phyloP scores from a whole-genome alignment of 805 yeast genomes.

The Debaryomyces tyrocola region DNA sequence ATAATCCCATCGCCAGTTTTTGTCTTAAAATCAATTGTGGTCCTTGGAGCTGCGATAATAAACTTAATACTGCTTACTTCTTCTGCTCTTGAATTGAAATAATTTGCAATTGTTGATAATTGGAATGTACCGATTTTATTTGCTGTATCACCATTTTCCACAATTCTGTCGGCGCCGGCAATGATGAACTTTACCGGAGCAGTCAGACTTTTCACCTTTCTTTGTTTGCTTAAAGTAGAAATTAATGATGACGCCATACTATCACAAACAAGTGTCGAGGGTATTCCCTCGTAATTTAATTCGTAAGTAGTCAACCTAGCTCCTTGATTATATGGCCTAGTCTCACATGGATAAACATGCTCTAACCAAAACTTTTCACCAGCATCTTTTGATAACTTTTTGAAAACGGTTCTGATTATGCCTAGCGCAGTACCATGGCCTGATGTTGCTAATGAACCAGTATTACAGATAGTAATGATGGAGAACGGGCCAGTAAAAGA shows the following conservation, averaged over 20 bases:
- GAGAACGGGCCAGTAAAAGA: conserved; percentile 66
- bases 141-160: conserved; percentile 91
- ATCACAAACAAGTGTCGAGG: conserved; percentile 86
- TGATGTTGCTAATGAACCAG: conserved; percentile 95
- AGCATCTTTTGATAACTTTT: conserved; percentile 35
- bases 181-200: conserved; percentile 85
- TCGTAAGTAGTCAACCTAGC: conserved; percentile 92
- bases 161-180: conserved; percentile 95
- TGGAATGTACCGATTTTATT: conserved; percentile 96
- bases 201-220: conserved; percentile 18
- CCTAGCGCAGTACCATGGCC: conserved; percentile 98
- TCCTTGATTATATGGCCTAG: conserved; percentile 97
- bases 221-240: conserved; percentile 34
- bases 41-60: conserved; percentile 92
- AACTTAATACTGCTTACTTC: conserved; percentile 55
- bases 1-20: conserved; percentile 69
- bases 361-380: conserved; percentile 49
- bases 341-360: conserved; percentile 85
- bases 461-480: conserved; percentile 89
- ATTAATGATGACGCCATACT: conserved; percentile 85
- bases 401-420: conserved; percentile 71
- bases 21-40: conserved; percentile 78
- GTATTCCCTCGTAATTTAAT: conserved; percentile 79
- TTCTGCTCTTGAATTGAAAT: conserved; percentile 26
- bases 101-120: conserved; percentile 69